Percentiles rank a stretch among this genome's conserved stretches.
Conservation (phyloP, 345 rosid species). For the Populus deltoides region DNA sequence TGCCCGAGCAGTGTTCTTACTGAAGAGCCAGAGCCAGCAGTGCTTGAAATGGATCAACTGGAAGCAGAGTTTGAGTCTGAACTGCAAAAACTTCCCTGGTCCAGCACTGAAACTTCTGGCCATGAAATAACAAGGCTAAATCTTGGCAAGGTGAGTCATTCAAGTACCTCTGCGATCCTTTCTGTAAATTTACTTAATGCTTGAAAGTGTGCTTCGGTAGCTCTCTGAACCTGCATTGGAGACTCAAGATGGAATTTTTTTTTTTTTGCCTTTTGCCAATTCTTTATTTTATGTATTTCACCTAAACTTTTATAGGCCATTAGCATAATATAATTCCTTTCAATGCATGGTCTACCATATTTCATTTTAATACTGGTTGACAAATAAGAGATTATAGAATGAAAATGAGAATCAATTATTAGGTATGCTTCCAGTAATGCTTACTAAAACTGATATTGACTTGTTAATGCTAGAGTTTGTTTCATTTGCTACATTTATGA, state of each 20-base stretch:
- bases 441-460: neutral
- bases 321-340: neutral
- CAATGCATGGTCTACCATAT: neutral
- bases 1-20: conserved; percentile 79
- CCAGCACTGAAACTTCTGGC: conserved; percentile 15
- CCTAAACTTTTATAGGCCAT: neutral
- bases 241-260: neutral
- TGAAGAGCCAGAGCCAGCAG: conserved; percentile 54
- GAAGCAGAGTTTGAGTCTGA: conserved; percentile 82
- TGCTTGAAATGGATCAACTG: conserved; percentile 61
- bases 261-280: too few species aligned
- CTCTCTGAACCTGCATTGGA: neutral
- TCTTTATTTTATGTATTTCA: neutral
- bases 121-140: conserved; percentile 12
- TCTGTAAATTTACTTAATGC: neutral
- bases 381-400: neutral
- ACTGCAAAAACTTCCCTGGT: conserved; percentile 64
- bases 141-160: conserved; percentile 43
- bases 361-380: neutral
- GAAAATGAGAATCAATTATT: neutral
- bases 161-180: conserved; percentile 1
- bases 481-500: neutral
- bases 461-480: neutral
- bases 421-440: neutral
- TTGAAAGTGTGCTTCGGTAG: neutral